Conservation (phyloP, 129 eudicot species). For the Glebionis coronaria region DNA sequence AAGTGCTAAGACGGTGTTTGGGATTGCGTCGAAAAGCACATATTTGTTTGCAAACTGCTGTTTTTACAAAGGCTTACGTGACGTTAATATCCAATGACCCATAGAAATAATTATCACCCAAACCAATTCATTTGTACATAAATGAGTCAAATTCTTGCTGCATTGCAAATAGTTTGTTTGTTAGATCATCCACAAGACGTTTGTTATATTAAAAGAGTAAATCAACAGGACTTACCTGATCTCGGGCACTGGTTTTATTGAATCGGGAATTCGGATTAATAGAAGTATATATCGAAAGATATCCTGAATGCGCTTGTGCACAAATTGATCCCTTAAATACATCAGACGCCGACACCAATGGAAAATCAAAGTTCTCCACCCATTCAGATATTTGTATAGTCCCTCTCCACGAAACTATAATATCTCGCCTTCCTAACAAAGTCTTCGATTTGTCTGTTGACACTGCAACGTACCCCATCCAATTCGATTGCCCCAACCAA, state of each 20-base stretch:
- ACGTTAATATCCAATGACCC: too few relatives aligned
- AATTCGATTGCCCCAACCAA: slow-evolving; percentile 34
- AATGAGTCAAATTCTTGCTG: too few relatives aligned
- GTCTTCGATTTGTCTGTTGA: slow-evolving; percentile 35
- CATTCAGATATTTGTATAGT: slow-evolving; percentile 38
- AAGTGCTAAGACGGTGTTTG: too few relatives aligned
- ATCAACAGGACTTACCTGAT: slow-evolving; percentile 45
- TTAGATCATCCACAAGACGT: neutral
- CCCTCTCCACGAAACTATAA: slow-evolving; percentile 52
- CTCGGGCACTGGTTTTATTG: slow-evolving; percentile 38
- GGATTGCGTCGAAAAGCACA: too few relatives aligned
- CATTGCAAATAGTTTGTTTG: neutral
- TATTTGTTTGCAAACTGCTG: too few relatives aligned
- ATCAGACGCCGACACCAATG: slow-evolving; percentile 23
- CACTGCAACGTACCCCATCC: slow-evolving; percentile 53
- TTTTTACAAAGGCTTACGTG: too few relatives aligned
- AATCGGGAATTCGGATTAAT: slow-evolving; percentile 19
- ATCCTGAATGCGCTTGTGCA: slow-evolving; percentile 37
- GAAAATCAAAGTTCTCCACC: slow-evolving; percentile 40
- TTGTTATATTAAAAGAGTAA: too few relatives aligned
- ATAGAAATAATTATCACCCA: too few relatives aligned
- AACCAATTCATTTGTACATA: too few relatives aligned
- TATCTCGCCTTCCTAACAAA: slow-evolving; percentile 51
- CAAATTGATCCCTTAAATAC: slow-evolving; percentile 15
- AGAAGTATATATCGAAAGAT: slow-evolving; percentile 38